Conservation (phyloP, 208 protist species). For the Leishmania guyanensis region DNA sequence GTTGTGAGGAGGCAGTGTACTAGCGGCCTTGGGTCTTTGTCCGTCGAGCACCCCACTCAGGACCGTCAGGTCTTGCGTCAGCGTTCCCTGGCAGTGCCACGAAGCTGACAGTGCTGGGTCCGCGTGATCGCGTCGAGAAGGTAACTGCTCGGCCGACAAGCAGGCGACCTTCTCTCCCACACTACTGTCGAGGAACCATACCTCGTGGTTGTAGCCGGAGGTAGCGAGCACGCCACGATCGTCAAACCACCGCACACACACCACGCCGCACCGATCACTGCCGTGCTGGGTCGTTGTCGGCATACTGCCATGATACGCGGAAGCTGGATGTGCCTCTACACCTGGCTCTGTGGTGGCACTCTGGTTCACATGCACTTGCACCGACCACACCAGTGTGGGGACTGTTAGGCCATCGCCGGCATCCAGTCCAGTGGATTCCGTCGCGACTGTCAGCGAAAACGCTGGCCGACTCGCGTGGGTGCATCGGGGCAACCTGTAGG, state of each 20-base stretch:
- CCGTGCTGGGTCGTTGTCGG: background rate
- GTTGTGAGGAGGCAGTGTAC: background rate
- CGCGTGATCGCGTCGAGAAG: conserved; percentile 7
- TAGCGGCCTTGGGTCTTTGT: background rate
- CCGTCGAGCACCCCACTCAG: background rate
- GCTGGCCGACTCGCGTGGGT: conserved; percentile 33
- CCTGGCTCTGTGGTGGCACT: background rate
- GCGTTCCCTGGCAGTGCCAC: background rate
- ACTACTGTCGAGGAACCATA: conserved; percentile 39
- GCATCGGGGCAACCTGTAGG: conserved; percentile 42
- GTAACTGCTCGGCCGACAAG: conserved; percentile 51
- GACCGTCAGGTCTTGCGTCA: background rate
- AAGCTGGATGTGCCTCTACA: background rate
- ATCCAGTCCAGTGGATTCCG: background rate
- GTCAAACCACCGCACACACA: conserved; percentile 47
- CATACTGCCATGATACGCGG: background rate
- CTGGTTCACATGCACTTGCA: conserved; percentile 21
- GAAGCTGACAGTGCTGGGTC: background rate
- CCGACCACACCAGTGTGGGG: conserved; percentile 8
- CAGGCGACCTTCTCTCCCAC: conserved; percentile 37
- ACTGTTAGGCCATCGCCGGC: background rate
- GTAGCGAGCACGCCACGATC: conserved; percentile 42
- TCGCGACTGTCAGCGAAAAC: conserved; percentile 14
- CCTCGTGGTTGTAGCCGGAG: conserved; percentile 52
- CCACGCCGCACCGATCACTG: conserved; percentile 3